Percentiles rank a stretch among this genome's conserved stretches.
phyloP scores from a whole-genome alignment of 169 alveolate species.

The Cytauxzoon felis region DNA sequence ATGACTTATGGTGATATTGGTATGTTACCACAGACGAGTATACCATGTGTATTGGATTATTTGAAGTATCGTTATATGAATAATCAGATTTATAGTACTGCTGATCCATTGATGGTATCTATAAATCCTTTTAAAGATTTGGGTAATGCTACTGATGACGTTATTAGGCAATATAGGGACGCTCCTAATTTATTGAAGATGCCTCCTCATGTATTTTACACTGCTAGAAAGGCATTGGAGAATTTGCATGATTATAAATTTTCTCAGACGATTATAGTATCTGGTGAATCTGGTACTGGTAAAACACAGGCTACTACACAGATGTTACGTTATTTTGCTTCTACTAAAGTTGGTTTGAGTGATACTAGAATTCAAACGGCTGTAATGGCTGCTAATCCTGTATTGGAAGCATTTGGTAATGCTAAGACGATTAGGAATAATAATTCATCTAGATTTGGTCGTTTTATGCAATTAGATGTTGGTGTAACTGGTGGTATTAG shows the following conservation, averaged over 20 bases:
- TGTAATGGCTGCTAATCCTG: constrained; percentile 93
- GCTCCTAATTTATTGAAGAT: constrained; percentile 68
- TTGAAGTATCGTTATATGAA: constrained; percentile 77
- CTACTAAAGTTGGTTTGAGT: constrained; percentile 41
- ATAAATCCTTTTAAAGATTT: constrained; percentile 87
- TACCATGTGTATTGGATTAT: constrained; percentile 83
- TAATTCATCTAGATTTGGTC: constrained; percentile 96
- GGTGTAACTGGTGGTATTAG: constrained; percentile 85
- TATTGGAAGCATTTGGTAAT: constrained; percentile 97
- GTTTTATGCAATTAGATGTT: constrained; percentile 89
- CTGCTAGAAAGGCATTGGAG: constrained; percentile 85
- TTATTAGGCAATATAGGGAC: constrained; percentile 77
- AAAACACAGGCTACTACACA: constrained; percentile 97
- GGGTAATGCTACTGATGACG: constrained; percentile 83
- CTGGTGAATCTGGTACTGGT: constrained; percentile 99
- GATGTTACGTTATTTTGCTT: constrained; percentile 89
- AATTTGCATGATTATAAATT: constrained; percentile 79
- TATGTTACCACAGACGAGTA: constrained; percentile 80
- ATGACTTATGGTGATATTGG: constrained; percentile 88
- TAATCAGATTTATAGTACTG: constrained; percentile 87
- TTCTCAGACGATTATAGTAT: constrained; percentile 91
- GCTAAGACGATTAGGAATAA: constrained; percentile 97
- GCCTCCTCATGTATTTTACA: constrained; percentile 85
- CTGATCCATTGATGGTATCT: constrained; percentile 87
- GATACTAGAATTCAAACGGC: constrained; percentile 78